Base-by-base conservation (phyloP, 1,284 basidiomycete species). In the Trichosporon sp. region DNA sequence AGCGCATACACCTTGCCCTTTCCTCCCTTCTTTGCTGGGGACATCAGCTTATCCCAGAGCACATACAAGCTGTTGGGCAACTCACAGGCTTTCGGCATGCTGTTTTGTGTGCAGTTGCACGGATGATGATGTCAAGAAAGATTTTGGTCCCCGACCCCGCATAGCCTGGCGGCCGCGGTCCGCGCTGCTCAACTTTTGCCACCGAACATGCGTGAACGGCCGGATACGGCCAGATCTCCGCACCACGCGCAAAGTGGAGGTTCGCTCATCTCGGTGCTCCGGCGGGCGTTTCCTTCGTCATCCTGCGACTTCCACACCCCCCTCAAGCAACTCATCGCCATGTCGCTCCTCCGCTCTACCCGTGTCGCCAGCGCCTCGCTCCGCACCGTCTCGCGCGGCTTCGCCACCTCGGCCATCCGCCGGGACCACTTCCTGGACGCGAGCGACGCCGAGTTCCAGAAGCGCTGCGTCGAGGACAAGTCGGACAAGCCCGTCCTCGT, bases 31-130 rank as follows among this genome's bases (percentile, higher is more conserved):
- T 76, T 68, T 47, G 62, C 73, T 68, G 56, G 12, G 12, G 11
- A n/a, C 11, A n/a, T 27, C 7, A 15, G 11, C 27, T 25, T 51
- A 38, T 3, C 4, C 38, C 29, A 31, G 31, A 23, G 8, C 3
- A 8, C 4, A 11, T 21, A 25, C 51, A 53, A 11, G n/a, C 9
- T 12, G 6, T 8, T 13, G 11, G 11, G 27, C 8, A 3, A 72
- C 79, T 72, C 65, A 80, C 79, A 75, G 23, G 79, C 76, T 75
- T 80, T 80, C 2, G 79, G 79, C 79, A 80, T 80, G 12, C 31
- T 70, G 63, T 31, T 21, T 60, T 8, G 6, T 31, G 23, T 31
- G 13, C 31, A 56, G 21, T 38, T n/a, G 51, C 56, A 21, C 35
- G 15, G 63, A 18, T n/a, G 47, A 62, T 56, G 67, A 66, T 63